Evolutionary conservation across 345 rosid species (phyloP).

Genomic region (Citrus inodora): DNA sequence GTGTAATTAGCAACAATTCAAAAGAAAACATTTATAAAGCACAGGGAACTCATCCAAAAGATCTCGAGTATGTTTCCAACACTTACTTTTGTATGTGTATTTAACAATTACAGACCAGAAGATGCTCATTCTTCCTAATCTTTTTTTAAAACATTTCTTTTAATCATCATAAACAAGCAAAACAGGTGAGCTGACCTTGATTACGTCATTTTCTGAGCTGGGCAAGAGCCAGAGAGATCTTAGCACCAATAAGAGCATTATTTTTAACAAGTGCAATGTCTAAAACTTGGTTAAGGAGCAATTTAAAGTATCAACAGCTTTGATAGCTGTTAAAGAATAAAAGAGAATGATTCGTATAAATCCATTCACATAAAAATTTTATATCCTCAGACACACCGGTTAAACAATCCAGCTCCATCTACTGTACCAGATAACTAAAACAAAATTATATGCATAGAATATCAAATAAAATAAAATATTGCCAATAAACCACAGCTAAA

Average conservation of each 20-base stretch:
- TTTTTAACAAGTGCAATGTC: slow-evolving; percentile 86
- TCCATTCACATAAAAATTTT: neutral
- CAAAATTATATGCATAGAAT: neutral
- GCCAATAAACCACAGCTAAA: slow-evolving; percentile 17
- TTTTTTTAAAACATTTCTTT: no score
- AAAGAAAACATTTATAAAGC: no score
- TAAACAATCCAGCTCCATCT: neutral
- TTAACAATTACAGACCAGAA: no score
- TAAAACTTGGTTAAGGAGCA: slow-evolving; percentile 43
- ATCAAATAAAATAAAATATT: neutral
- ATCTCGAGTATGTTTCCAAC: no score
- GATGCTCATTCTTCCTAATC: no score
- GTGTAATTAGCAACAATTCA: no score
- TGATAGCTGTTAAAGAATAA: neutral
- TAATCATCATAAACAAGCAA: no score
- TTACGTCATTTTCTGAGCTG: slow-evolving; percentile 24
- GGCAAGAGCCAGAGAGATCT: slow-evolving; percentile 72
- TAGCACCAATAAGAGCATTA: slow-evolving; percentile 68
- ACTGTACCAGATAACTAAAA: neutral
- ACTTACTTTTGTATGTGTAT: no score
- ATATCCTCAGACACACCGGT: no score
- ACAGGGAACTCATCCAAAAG: no score
- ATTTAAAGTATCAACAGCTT: neutral
- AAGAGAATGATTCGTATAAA: neutral
- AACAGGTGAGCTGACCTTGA: no score